Conservation (phyloP, 805 yeast genomes). For the Phaffomyces thermotolerans region DNA sequence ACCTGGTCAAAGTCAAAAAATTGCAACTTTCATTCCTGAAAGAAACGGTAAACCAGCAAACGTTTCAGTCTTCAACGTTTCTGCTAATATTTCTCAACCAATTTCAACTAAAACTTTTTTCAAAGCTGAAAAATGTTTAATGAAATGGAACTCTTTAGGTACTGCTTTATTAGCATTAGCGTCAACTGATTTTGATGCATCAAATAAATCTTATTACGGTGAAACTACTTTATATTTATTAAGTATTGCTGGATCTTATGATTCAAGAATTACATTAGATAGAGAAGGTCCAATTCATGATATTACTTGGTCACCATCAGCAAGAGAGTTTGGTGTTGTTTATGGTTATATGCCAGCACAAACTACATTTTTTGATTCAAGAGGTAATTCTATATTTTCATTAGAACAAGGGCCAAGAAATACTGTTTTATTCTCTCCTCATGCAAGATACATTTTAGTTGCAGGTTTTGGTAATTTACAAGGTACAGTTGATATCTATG, state of each 20-base stretch:
- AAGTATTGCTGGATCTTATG: slow-evolving; percentile 89
- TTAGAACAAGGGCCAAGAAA: slow-evolving; percentile 85
- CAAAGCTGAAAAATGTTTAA: slow-evolving; percentile 89
- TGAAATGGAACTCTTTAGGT: slow-evolving; percentile 92
- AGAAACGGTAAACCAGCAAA: slow-evolving; percentile 82
- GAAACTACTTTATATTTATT: slow-evolving; percentile 87
- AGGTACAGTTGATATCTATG: slow-evolving; percentile 92
- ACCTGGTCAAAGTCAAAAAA: slow-evolving; percentile 83
- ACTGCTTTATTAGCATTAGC: slow-evolving; percentile 91
- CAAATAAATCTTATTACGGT: slow-evolving; percentile 93
- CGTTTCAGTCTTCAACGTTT: slow-evolving; percentile 71
- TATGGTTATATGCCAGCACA: slow-evolving; percentile 98
- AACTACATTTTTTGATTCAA: slow-evolving; percentile 88
- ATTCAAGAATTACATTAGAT: slow-evolving; percentile 78
- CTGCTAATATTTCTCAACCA: slow-evolving; percentile 54
- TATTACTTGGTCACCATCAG: slow-evolving; percentile 93
- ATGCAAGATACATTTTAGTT: slow-evolving; percentile 81
- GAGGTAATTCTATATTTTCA: slow-evolving; percentile 81
- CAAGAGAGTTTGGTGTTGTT: slow-evolving; percentile 94
- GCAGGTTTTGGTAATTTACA: slow-evolving; percentile 98
- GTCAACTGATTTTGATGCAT: slow-evolving; percentile 90
- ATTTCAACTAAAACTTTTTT: slow-evolving; percentile 83
- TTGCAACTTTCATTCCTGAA: slow-evolving; percentile 89
- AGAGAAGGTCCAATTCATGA: slow-evolving; percentile 97
- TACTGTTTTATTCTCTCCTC: slow-evolving; percentile 88